Percentiles rank a stretch among this genome's conserved stretches.
phyloP scores from a whole-genome alignment of 768 basidiomycete species.

The Agaricus blazei region DNA sequence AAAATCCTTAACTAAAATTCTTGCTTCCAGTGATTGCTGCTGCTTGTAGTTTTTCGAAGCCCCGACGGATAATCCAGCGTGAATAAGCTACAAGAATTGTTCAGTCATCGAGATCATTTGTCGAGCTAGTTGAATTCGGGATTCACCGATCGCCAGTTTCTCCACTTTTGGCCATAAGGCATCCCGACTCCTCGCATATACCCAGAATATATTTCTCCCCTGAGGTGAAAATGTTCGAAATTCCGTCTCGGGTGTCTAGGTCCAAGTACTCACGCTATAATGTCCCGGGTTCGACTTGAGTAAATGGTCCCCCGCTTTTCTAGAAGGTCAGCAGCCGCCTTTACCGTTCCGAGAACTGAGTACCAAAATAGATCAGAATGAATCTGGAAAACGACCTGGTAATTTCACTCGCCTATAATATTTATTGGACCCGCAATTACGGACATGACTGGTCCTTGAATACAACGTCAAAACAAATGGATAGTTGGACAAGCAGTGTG shows the following conservation, averaged over 20 bases:
- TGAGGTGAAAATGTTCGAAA: background rate
- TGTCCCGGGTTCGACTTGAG: conserved; percentile 25
- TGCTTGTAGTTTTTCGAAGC: conserved; percentile 17
- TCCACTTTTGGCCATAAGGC: conserved; percentile 25
- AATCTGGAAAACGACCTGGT: too few species aligned
- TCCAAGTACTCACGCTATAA: conserved; percentile 15
- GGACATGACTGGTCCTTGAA: too few species aligned
- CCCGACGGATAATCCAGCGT: conserved; percentile 19
- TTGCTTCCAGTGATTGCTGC: conserved; percentile 18
- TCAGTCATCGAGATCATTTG: background rate
- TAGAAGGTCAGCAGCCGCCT: conserved; percentile 25
- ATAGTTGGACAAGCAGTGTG: too few species aligned
- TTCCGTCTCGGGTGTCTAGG: background rate
- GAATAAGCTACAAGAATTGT: conserved; percentile 15
- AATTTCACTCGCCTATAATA: too few species aligned
- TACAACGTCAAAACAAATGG: too few species aligned
- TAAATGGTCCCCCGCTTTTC: conserved; percentile 27
- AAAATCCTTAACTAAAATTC: conserved; percentile 17
- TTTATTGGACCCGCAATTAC: too few species aligned
- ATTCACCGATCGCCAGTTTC: conserved; percentile 26
- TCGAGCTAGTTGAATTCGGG: background rate
- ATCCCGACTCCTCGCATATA: conserved; percentile 26
- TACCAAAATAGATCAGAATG: too few species aligned
- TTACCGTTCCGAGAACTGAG: conserved; percentile 20
- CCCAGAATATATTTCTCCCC: conserved; percentile 23